Evolutionary conservation across 1,284 basidiomycete species (phyloP), one percentile per base, ranked within the genome.

Genomic region (Meira miltonrushii): DNA sequence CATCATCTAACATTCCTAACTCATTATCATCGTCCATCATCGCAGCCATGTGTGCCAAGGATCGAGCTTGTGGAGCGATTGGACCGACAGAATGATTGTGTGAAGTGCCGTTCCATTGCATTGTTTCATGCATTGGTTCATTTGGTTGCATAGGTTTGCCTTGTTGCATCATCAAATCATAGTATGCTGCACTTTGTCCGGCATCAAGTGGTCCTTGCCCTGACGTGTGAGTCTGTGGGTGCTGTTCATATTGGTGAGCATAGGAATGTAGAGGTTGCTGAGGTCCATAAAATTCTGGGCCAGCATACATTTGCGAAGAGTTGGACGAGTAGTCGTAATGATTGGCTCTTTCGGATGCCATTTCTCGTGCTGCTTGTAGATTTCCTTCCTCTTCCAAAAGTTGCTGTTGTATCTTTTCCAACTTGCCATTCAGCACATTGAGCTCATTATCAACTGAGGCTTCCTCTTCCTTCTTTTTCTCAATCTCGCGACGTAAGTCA

Each of bases 351-450:
- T 70, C 62, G 12, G 58, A 40, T n/a, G 62, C 60, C 28, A 61
- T 43, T 21, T 57, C 55, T 1, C 48, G 54, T 21, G 68, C 61
- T 44, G 62, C 65, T 19, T 70, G 60, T 17, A 66, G 48, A 38
- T 61, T 61, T n/a, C 54, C 57, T 10, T 58, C 28, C 40, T 82
- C 81, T 17, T 73, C 70, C 13, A 47, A 15, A 66, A 85, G 81
- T 47, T 82, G 82, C 56, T 82, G 80, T 65, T 83, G 83, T 44
- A 92, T 71, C 54, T 79, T 81, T 54, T 79, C 80, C 48, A 93
- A 88, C 75, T 93, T 87, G 61, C 82, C 81, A 63, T 86, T 84
- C 41, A 92, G 81, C 48, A 59, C 49, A 10, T 57, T 56, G n/a
- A 44, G 13, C 37, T 33, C 41, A 39, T 37, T 23, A 21, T 62